Evolutionary conservation across 352 stramenopile genomes (phyloP), one percentile per base, ranked within the genome.

Genomic region (Pythium insidiosum): DNA sequence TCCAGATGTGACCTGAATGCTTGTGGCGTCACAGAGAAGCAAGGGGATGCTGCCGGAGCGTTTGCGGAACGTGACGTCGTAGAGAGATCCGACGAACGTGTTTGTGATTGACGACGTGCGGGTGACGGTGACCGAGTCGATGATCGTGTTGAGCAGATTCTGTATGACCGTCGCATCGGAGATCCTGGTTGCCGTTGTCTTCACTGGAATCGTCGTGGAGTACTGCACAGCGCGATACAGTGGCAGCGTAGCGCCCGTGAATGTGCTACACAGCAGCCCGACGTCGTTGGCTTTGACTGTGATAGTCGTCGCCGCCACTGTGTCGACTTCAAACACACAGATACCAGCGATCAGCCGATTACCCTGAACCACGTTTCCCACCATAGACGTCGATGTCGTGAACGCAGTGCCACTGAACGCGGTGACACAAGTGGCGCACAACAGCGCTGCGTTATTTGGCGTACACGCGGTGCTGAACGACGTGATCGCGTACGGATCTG

Each of bases 341-440:
- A 64, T 44, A 9, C 68, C 76, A 21, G 53, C 71, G 4, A 86
- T 47, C 6, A 92, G 42, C 6, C 69, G 68, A 6, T 61, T 53
- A 13, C 44, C 45, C 1, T 38, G 24, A 0, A 24, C 35, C 1
- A 81, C 38, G 2, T 37, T 45, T 1, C 20, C 9, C n/a, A 15
- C 38, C 21, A 43, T 19, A 22, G 38, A 20, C 10, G 70, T 46
- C 1, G 45, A 54, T 1, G 82, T 34, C 1, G 64, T 60, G 22
- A 91, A 76, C 2, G 43, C 63, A 0, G 81, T 71, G 4, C 82
- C 77, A 22, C 76, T 54, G 37, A 96, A 83, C 12, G 42, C 55
- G 2, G 67, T 90, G 42, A 78, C 79, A 58, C 70, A 90, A 6
- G 53, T 78, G 41, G 57, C 52, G 50, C 65, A 92, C 33, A 78